A percentile compares a stretch with the other conserved stretches of the same genome.
Conservation (phyloP, 2,329 filamentous ascomycete species). For the Alternaria infectoria region DNA sequence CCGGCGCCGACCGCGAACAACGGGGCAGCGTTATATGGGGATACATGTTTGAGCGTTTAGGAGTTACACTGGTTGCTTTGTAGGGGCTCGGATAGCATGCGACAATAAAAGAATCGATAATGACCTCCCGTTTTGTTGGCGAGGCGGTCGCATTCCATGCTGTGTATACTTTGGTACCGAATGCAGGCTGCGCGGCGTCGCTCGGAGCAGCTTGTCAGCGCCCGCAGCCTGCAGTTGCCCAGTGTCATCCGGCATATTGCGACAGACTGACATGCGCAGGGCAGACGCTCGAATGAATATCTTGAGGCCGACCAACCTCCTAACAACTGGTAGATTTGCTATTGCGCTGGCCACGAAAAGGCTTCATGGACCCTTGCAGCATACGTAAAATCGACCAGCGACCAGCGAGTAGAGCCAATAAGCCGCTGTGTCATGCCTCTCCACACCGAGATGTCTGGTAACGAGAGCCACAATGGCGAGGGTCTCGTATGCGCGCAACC, state of each 20-base stretch:
- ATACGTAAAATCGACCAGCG: not conserved
- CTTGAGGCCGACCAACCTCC: too few species aligned
- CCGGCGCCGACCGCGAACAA: constrained; percentile 2
- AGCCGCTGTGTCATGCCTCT: not conserved
- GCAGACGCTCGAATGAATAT: not conserved
- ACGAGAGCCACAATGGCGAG: not conserved
- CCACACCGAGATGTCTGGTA: not conserved
- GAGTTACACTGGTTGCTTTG: constrained; percentile 7
- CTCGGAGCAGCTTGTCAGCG: not conserved
- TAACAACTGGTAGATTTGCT: not conserved
- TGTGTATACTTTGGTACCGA: not conserved
- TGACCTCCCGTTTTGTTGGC: not conserved
- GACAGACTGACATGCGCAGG: not conserved
- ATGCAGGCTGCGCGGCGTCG: not conserved
- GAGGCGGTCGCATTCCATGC: not conserved
- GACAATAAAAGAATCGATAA: constrained; percentile 12
- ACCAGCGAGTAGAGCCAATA: not conserved
- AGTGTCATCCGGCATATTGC: not conserved
- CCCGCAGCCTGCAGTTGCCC: not conserved
- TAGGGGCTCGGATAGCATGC: not conserved
- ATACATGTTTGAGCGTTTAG: constrained; percentile 10
- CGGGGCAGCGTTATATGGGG: constrained; percentile 1
- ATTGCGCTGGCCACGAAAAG: not conserved
- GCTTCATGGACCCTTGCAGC: not conserved
- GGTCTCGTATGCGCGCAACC: not conserved